A percentile compares a stretch with the other conserved stretches of the same genome.
phyloP scores from a whole-genome alignment of 768 basidiomycete species.

The Kwoniella newhampshirensis region DNA sequence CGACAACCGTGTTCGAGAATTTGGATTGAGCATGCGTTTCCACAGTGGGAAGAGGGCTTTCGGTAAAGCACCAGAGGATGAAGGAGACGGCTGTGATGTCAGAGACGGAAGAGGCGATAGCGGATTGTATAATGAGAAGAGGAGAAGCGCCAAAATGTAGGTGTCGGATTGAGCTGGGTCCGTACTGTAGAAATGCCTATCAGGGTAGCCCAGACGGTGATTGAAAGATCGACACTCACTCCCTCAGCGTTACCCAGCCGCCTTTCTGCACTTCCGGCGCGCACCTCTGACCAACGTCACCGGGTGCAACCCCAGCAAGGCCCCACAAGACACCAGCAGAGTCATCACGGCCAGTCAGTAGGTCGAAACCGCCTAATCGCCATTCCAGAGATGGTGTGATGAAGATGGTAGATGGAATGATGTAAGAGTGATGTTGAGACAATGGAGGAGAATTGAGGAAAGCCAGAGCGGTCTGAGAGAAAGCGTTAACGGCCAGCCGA shows the following conservation, averaged over 20 bases:
- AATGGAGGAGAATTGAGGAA: slow-evolving; percentile 87
- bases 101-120: slow-evolving; percentile 66
- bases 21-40: slow-evolving; percentile 88
- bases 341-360: slow-evolving; percentile 79
- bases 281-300: slow-evolving; percentile 62
- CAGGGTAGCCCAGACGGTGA: not conserved
- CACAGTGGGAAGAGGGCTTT: slow-evolving; percentile 69
- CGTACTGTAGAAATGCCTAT: slow-evolving; percentile 43
- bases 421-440: slow-evolving; percentile 72
- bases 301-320: slow-evolving; percentile 59
- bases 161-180: slow-evolving; percentile 72
- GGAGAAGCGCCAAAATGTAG: slow-evolving; percentile 81
- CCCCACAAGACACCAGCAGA: slow-evolving; percentile 68
- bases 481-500: not conserved
- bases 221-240: slow-evolving; percentile 61
- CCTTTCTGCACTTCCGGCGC: slow-evolving; percentile 82
- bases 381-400: slow-evolving; percentile 93
- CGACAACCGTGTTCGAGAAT: slow-evolving; percentile 72
- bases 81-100: slow-evolving; percentile 73
- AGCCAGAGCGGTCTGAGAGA: slow-evolving; percentile 71
- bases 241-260: slow-evolving; percentile 79
- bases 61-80: slow-evolving; percentile 76
- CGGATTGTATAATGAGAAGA: slow-evolving; percentile 86
- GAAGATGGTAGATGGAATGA: slow-evolving; percentile 64
- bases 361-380: slow-evolving; percentile 92